A percentile compares a stretch with the other conserved stretches of the same genome.
Conservation (phyloP, 176 grass and related monocot species). For the Poa pratensis region DNA sequence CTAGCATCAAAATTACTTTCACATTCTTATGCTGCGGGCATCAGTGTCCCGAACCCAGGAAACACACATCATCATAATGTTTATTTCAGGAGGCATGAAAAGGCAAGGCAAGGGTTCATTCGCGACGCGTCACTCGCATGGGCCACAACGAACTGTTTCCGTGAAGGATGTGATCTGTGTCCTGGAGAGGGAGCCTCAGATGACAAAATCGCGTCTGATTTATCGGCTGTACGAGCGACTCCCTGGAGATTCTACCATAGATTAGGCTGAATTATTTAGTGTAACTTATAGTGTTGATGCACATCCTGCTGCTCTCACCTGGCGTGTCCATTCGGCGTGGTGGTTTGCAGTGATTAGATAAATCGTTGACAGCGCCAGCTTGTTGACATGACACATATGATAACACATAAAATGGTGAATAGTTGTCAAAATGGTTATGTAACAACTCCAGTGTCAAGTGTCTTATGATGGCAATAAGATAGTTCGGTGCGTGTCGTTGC, state of each 20-base stretch:
- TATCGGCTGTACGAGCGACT: conserved; percentile 69
- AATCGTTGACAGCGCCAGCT: background rate
- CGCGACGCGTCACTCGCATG: conserved; percentile 33
- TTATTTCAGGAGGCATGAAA: conserved; percentile 56
- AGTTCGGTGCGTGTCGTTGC: background rate
- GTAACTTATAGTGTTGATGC: background rate
- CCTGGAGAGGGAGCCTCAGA: conserved; percentile 87
- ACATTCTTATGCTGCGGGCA: background rate
- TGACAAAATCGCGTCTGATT: conserved; percentile 80
- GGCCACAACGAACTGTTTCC: conserved; percentile 60
- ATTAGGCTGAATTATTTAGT: conserved; percentile 30
- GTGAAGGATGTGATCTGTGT: conserved; percentile 81
- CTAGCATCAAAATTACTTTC: background rate
- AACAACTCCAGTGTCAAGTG: conserved; percentile 23
- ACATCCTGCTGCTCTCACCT: background rate
- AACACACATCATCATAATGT: background rate
- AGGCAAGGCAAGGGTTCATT: conserved; percentile 45
- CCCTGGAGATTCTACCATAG: conserved; percentile 29
- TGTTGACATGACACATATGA: conserved; percentile 6
- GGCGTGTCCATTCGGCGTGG: background rate
- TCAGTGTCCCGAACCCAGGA: background rate
- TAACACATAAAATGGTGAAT: conserved; percentile 20
- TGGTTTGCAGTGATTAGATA: background rate
- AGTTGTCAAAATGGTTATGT: conserved; percentile 3
- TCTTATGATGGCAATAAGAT: conserved; percentile 6